A percentile compares a stretch with the other conserved stretches of the same genome.
Evolutionary conservation across 495 filamentous ascomycete species (phyloP).

Genomic region (Daldinia loculata): DNA sequence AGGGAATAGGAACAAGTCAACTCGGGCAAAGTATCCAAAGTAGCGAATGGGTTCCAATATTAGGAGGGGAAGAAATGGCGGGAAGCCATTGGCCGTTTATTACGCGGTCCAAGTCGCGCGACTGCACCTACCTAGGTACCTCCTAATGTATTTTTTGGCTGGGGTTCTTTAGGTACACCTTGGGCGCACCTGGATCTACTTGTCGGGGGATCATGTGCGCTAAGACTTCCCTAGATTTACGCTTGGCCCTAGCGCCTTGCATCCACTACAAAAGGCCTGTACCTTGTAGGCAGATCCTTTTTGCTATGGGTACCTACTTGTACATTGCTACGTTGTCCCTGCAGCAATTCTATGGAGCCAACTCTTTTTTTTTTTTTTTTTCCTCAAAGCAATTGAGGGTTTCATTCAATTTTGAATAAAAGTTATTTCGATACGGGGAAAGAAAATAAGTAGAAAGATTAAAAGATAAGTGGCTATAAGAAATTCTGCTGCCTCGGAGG

Average conservation of each 20-base stretch:
- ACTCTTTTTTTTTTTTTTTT: background rate
- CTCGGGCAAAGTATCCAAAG: constrained; percentile 12
- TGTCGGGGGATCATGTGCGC: constrained; percentile 23
- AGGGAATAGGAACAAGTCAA: constrained; percentile 25
- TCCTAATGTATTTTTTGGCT: background rate
- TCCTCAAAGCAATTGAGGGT: background rate
- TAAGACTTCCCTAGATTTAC: constrained; percentile 22
- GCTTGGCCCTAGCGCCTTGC: constrained; percentile 30
- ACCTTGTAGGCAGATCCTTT: constrained; percentile 1
- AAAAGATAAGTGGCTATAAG: background rate
- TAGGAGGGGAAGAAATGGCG: constrained; percentile 35
- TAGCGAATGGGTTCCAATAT: constrained; percentile 20
- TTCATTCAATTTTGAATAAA: background rate
- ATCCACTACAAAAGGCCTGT: constrained; percentile 1
- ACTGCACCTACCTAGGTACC: background rate
- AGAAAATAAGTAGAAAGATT: background rate
- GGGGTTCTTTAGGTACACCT: constrained; percentile 1
- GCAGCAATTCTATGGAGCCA: constrained; percentile 2
- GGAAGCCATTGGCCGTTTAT: constrained; percentile 37
- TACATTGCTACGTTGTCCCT: constrained; percentile 2
- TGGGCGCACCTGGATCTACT: background rate
- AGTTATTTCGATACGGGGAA: background rate
- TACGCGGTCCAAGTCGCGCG: constrained; percentile 43
- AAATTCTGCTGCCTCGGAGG: constrained; percentile 8
- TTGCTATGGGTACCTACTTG: background rate